Conservation (phyloP, 257 asterid species). For the Cordia subcordata region DNA sequence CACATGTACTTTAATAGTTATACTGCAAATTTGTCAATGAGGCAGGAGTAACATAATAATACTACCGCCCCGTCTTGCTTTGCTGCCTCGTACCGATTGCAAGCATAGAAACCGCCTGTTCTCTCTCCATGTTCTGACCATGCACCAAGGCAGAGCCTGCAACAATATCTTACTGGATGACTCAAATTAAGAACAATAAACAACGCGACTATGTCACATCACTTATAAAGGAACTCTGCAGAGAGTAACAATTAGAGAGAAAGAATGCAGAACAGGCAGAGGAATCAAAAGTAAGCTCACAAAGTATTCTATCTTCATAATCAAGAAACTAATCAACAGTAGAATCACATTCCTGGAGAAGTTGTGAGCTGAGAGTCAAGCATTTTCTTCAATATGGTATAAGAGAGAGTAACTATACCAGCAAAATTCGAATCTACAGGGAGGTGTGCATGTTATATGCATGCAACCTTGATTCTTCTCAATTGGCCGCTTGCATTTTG, state of each 20-base stretch:
- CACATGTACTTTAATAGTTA: not conserved
- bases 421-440: constrained; percentile 97
- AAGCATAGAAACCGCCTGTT: constrained; percentile 97
- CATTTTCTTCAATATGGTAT: not conserved
- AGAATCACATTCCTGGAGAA: not conserved
- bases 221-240: not conserved
- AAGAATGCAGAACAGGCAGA: not conserved
- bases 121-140: constrained; percentile 98
- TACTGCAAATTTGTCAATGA: not conserved
- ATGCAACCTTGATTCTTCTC: constrained; percentile 99
- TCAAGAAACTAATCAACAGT: not conserved
- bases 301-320: no score
- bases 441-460: constrained; percentile 99
- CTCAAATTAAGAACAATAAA: not conserved
- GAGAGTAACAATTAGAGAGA: not conserved
- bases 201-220: not conserved
- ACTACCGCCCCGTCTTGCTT: constrained; percentile 94
- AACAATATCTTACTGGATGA: constrained; percentile 15
- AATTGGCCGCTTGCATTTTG: constrained; percentile 98
- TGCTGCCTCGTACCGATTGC: constrained; percentile 96
- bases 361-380: no score
- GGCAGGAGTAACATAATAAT: constrained; percentile 7
- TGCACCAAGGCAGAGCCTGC: constrained; percentile 96
- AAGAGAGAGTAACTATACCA: constrained; percentile 49
- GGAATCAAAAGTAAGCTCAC: not conserved